Percentiles rank a stretch among this genome's conserved stretches.
phyloP scores from a whole-genome alignment of 257 asterid genomes.

The Salvia hispanica region DNA sequence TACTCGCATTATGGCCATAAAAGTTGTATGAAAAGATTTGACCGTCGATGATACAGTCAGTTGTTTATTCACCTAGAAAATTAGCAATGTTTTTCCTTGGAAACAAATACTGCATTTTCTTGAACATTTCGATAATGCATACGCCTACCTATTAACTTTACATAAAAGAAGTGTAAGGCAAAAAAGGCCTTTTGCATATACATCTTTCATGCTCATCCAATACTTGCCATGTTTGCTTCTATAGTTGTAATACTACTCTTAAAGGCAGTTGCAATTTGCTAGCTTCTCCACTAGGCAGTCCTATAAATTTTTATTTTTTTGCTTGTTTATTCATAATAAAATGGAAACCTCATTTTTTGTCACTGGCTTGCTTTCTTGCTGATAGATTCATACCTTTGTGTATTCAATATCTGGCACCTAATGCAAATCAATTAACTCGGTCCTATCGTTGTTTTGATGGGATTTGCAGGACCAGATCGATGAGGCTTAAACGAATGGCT shows the following conservation, averaged over 20 bases:
- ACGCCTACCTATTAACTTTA: background rate
- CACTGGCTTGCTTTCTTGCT: background rate
- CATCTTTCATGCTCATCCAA: background rate
- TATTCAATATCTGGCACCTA: background rate
- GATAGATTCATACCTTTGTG: background rate
- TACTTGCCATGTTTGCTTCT: background rate
- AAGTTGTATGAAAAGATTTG: background rate
- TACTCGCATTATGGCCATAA: background rate
- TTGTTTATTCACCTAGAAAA: background rate
- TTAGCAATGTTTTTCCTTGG: background rate
- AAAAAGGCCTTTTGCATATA: background rate
- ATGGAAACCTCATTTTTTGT: background rate
- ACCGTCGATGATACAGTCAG: slow-evolving; percentile 1
- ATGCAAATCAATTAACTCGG: slow-evolving; percentile 15
- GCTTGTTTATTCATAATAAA: background rate
- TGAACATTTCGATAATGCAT: background rate
- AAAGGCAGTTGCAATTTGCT: background rate
- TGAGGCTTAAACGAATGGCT: slow-evolving; percentile 36
- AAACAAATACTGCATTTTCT: background rate
- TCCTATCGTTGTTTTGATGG: background rate
- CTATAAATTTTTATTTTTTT: background rate
- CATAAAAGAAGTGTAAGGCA: background rate
- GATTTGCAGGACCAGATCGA: slow-evolving; percentile 49
- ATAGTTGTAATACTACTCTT: background rate
- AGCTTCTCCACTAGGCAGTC: background rate